Evolutionary conservation across 352 stramenopile species (phyloP).

Genomic region (Plasmopara halstedii): DNA sequence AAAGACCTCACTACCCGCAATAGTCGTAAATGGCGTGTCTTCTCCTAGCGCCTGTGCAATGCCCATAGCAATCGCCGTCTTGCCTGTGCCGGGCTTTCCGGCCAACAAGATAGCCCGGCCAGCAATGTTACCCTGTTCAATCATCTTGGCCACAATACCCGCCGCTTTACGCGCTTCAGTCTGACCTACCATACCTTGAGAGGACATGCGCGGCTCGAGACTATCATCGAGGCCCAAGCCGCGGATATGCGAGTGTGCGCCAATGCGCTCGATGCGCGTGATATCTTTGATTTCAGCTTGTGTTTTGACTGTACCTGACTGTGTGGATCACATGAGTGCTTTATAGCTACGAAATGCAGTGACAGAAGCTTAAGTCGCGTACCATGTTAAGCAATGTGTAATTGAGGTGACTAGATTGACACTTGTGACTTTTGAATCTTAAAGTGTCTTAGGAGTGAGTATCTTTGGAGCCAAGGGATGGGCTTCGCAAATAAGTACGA

Average conservation of each 20-base stretch:
- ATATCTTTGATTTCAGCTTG: conserved; percentile 93
- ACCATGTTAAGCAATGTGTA: conserved; percentile 16
- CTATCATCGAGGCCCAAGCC: conserved; percentile 96
- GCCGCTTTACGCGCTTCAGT: conserved; percentile 87
- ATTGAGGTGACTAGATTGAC: conserved; percentile 5
- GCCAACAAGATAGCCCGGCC: conserved; percentile 95
- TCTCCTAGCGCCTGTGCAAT: conserved; percentile 96
- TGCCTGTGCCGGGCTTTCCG: conserved; percentile 94
- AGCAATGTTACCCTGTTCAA: conserved; percentile 97
- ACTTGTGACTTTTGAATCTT: too few species aligned
- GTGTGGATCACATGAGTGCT: conserved; percentile 1
- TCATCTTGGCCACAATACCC: conserved; percentile 98
- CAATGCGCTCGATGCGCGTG: conserved; percentile 97
- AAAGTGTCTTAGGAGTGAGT: conserved; percentile 7
- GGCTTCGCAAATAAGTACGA: conserved; percentile 13
- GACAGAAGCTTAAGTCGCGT: background rate
- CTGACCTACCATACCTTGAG: conserved; percentile 97
- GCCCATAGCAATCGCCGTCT: conserved; percentile 98
- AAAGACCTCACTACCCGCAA: conserved; percentile 97
- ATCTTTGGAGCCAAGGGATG: conserved; percentile 26
- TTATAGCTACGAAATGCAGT: background rate
- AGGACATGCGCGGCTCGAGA: conserved; percentile 90
- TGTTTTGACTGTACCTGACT: conserved; percentile 68
- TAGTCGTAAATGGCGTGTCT: conserved; percentile 98
- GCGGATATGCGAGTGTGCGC: conserved; percentile 98